Evolutionary conservation across 1,284 basidiomycete genomes (phyloP).

Genomic region (Schizophyllum commune): DNA sequence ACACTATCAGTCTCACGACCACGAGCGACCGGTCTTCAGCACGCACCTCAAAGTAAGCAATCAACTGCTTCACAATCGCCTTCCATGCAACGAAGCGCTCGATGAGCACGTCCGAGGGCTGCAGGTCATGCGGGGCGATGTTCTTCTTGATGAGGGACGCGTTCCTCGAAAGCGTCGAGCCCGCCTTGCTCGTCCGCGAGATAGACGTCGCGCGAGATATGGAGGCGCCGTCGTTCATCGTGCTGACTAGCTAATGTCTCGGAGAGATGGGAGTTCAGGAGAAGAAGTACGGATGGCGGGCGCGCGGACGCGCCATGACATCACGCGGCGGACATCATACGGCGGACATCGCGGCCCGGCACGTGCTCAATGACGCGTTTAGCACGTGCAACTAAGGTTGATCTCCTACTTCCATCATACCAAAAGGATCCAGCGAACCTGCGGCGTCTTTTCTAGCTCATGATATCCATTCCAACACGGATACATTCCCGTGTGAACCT

Average conservation of each 20-base stretch:
- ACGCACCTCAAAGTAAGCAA: slow-evolving; percentile 71
- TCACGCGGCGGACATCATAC: too few relatives aligned
- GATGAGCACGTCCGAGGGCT: slow-evolving; percentile 94
- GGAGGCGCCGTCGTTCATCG: slow-evolving; percentile 27
- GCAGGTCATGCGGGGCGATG: slow-evolving; percentile 82
- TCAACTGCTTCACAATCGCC: slow-evolving; percentile 92
- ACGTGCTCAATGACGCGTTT: too few relatives aligned
- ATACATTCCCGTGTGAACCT: too few relatives aligned
- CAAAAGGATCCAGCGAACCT: too few relatives aligned
- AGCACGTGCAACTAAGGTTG: too few relatives aligned
- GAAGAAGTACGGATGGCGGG: neutral
- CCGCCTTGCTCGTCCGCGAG: slow-evolving; percentile 53
- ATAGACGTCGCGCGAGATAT: slow-evolving; percentile 65
- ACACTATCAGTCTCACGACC: neutral
- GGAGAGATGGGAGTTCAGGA: neutral
- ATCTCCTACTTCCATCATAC: too few relatives aligned
- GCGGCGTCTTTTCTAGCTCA: too few relatives aligned
- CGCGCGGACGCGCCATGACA: too few relatives aligned
- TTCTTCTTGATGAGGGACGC: slow-evolving; percentile 89
- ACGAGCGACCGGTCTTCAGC: neutral
- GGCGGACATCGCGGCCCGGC: too few relatives aligned
- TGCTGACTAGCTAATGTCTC: neutral
- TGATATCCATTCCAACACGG: too few relatives aligned
- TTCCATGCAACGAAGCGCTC: slow-evolving; percentile 94
- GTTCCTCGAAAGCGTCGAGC: slow-evolving; percentile 65